Evolutionary conservation across 2,329 filamentous ascomycete species (phyloP), one percentile per base, ranked within the genome.

Genomic region (Trichoderma arundinaceum): DNA sequence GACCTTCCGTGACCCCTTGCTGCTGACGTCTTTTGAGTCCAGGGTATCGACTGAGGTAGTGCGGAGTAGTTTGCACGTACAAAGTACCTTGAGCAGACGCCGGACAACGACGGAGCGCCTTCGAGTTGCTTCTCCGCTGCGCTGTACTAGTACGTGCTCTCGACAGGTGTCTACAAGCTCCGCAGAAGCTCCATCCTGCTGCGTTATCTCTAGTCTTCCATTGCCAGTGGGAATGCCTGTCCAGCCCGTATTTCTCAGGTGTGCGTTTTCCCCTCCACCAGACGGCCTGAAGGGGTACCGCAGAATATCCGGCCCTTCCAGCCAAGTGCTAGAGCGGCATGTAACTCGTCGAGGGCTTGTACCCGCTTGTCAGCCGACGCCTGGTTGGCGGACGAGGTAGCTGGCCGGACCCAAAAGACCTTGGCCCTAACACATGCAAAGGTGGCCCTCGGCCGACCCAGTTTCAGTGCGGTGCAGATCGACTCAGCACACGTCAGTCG

Each of bases 401-500:
- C 64, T 63, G 33, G 39, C 56, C 22, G 41, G 38, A 13, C n/a
- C 38, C 6, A 35, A 33, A 49, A 28, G 28, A 66, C 65, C 38
- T 66, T 13, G 52, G 49, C 60, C 59, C 65, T 66, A 66, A 58
- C 58, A 64, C 44, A 32, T 41, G 61, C 32, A 38, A 32, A 17
- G 22, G 53, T 43, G 44, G 44, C 17, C 38, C 22, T 41, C 54
- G 60, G n/a, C 44, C 59, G 60, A 22, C 44, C 59, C 60, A 19
- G 65, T 64, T 58, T 66, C 60, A 57, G 57, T 39, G 17, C 44
- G 57, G 41, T 33, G 39, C 58, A 49, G 64, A 66, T 66, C 64
- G 57, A 66, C 51, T 62, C 57, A 62, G 64, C 65, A 68, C 67
- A 66, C 66, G 65, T 69, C 67, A 67, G 49, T 66, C 51, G 44